phyloP scores from a whole-genome alignment of 208 protist species.

The Leishmania tarentolae region DNA sequence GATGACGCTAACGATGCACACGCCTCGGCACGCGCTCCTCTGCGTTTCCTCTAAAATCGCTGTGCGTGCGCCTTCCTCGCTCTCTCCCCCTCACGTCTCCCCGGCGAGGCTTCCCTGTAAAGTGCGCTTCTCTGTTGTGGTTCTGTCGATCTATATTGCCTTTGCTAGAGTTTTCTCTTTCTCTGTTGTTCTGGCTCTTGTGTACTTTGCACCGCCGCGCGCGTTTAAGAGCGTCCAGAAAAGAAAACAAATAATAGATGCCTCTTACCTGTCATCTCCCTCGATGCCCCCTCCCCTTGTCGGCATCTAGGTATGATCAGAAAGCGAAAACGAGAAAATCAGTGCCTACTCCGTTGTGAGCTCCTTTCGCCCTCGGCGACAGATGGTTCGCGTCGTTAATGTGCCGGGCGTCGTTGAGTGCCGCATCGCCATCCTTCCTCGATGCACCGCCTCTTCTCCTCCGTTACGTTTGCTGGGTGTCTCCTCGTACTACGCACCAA shows the following conservation, averaged over 20 bases:
- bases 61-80: not conserved
- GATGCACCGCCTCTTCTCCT: not conserved
- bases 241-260: not conserved
- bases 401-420: not conserved
- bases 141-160: not conserved
- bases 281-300: not conserved
- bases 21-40: not conserved
- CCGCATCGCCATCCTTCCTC: not conserved
- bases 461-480: not conserved
- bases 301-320: not conserved
- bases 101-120: not conserved
- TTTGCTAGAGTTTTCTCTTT: constrained; percentile 2
- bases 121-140: not conserved
- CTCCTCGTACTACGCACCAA: not conserved
- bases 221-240: not conserved
- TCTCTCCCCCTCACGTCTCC: not conserved
- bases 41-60: not conserved
- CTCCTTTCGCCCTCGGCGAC: not conserved
- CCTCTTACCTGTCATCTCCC: not conserved
- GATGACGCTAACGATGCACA: not conserved
- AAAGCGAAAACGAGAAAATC: not conserved
- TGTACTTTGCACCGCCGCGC: not conserved
- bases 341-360: not conserved
- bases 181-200: not conserved
- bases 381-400: not conserved